phyloP scores from a whole-genome alignment of 148 eudicot species.

The Silene uniflora region DNA sequence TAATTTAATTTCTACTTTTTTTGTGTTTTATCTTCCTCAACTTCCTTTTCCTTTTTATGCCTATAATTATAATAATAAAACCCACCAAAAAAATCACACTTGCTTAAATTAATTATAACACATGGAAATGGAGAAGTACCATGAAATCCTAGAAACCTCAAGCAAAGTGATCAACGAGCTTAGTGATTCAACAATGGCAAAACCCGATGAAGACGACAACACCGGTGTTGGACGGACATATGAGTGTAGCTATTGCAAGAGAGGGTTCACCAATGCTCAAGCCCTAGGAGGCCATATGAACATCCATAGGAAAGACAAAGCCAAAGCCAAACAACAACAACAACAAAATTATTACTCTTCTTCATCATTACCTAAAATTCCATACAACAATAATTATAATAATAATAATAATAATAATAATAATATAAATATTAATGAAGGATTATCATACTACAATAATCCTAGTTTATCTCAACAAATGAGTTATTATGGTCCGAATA shows the following conservation, averaged over 20 bases:
- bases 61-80: not conserved
- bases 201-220: slow-evolving; percentile 26
- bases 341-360: slow-evolving; percentile 11
- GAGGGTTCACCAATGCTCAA: slow-evolving; percentile 56
- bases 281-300: slow-evolving; percentile 65
- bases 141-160: slow-evolving; percentile 13
- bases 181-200: slow-evolving; percentile 6
- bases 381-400: slow-evolving; percentile 1
- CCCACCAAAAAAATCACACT: not conserved
- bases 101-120: not conserved
- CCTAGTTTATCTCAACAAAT: slow-evolving; percentile 21
- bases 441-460: slow-evolving; percentile 10
- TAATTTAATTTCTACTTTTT: not conserved
- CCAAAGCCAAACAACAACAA: slow-evolving; percentile 33
- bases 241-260: slow-evolving; percentile 47
- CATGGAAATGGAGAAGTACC: slow-evolving; percentile 22
- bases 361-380: slow-evolving; percentile 1
- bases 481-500: slow-evolving; percentile 6
- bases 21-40: slow-evolving; percentile 10
- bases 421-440: not conserved
- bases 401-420: not conserved
- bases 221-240: slow-evolving; percentile 37
- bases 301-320: slow-evolving; percentile 53
- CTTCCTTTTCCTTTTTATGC: not conserved
- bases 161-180: slow-evolving; percentile 19